Percentiles rank a stretch among this genome's conserved stretches.
These are phyloP conservation scores for Microdochium nivale DNA, from an alignment of 2,329 filamentous ascomycete genomes.

Conservation along the genomic window DNA sequence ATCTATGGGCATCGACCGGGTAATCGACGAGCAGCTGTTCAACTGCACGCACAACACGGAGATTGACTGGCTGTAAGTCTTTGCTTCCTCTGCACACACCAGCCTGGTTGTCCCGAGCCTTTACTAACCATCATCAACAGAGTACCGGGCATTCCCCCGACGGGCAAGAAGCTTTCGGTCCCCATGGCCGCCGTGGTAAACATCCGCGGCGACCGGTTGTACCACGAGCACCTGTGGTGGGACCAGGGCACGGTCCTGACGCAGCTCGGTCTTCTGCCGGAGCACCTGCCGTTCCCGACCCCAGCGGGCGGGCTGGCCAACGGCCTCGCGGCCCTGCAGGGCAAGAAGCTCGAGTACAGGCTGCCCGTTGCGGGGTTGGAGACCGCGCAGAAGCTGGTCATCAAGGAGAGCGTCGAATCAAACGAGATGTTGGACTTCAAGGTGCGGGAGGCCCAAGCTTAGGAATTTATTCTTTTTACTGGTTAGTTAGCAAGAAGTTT, in stretches of 20 bases:
- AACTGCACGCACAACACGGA: conserved; percentile 47
- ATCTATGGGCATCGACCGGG: conserved; percentile 54
- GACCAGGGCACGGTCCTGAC: conserved; percentile 55
- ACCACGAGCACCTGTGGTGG: conserved; percentile 61
- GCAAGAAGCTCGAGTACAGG: background rate
- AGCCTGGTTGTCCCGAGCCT: too few relatives aligned
- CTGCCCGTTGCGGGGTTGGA: background rate
- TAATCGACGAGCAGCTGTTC: conserved; percentile 55
- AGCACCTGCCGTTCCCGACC: conserved; percentile 29
- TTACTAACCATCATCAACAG: conserved; percentile 28
- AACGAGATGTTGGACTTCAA: background rate
- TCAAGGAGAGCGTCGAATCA: background rate
- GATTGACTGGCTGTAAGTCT: conserved; percentile 46
- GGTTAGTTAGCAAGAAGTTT: too few relatives aligned
- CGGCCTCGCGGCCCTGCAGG: background rate
- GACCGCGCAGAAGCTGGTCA: background rate
- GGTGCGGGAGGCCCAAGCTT: background rate
- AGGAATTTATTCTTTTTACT: too few relatives aligned
- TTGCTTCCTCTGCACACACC: background rate
- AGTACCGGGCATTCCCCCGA: conserved; percentile 49
- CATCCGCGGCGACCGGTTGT: conserved; percentile 53
- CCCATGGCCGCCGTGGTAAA: conserved; percentile 56
- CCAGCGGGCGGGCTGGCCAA: background rate
- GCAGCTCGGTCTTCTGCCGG: conserved; percentile 50
- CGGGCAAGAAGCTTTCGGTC: conserved; percentile 42